Conservation (phyloP, 1,284 basidiomycete species). For the Sporisorium exsertum region DNA sequence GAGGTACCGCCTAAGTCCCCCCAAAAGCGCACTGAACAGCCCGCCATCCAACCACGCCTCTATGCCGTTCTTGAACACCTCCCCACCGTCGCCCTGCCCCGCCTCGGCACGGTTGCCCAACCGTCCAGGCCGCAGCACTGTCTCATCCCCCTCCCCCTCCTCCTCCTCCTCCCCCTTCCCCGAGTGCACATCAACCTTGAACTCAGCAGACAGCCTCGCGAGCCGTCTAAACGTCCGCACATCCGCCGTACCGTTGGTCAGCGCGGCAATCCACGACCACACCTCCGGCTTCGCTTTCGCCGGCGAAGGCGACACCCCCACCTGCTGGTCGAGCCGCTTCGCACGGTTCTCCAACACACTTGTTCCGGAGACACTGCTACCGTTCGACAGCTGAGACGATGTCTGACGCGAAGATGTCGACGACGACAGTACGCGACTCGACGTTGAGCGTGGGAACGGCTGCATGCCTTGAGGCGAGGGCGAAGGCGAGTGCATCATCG, state of each 20-base stretch:
- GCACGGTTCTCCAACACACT: conserved; percentile 39
- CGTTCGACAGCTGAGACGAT: background rate
- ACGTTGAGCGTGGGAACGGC: conserved; percentile 19
- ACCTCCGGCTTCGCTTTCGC: conserved; percentile 52
- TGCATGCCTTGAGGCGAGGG: background rate
- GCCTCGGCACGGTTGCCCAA: conserved; percentile 9
- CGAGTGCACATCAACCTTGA: conserved; percentile 20
- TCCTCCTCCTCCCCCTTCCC: background rate
- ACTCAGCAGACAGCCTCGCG: conserved; percentile 44
- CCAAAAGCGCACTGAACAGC: conserved; percentile 27
- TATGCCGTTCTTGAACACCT: conserved; percentile 6
- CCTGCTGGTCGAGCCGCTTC: conserved; percentile 27
- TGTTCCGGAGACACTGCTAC: background rate
- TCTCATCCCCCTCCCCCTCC: conserved; percentile 34
- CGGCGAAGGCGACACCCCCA: conserved; percentile 26
- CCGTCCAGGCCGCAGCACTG: conserved; percentile 20
- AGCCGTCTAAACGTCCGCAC: conserved; percentile 39
- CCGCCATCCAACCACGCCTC: conserved; percentile 41
- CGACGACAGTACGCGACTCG: conserved; percentile 15
- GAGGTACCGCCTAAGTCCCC: conserved; percentile 27
- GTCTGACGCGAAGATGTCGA: conserved; percentile 15
- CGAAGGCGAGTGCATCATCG: conserved; percentile 41
- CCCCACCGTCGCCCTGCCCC: conserved; percentile 1
- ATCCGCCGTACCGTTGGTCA: conserved; percentile 35
- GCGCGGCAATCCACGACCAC: conserved; percentile 40